Evolutionary conservation across 768 basidiomycete genomes (phyloP).

Genomic region (Bullera alba): DNA sequence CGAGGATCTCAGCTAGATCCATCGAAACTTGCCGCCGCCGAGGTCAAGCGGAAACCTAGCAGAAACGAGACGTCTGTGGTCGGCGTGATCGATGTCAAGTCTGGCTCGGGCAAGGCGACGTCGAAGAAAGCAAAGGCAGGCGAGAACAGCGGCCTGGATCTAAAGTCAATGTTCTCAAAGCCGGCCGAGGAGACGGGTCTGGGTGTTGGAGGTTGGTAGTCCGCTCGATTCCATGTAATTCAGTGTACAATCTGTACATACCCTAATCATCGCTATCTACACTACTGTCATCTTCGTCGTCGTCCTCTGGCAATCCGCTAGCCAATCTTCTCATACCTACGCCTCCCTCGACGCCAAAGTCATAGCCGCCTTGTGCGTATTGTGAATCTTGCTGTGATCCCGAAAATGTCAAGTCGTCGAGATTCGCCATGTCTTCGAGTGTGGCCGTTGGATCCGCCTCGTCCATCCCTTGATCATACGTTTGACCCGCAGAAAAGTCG

Average conservation of each 20-base stretch:
- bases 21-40: not conserved
- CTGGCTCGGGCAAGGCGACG: not conserved
- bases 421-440: not conserved
- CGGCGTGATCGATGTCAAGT: constrained; percentile 22
- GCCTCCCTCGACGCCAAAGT: constrained; percentile 19
- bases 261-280: constrained; percentile 29
- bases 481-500: constrained; percentile 1
- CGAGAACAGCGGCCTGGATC: constrained; percentile 1
- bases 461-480: not conserved
- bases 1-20: no score
- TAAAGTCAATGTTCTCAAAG: constrained; percentile 1
- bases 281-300: constrained; percentile 16
- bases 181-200: constrained; percentile 6
- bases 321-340: constrained; percentile 25
- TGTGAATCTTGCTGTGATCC: not conserved
- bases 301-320: constrained; percentile 15
- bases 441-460: not conserved
- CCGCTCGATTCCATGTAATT: not conserved
- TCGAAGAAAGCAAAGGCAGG: not conserved
- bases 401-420: not conserved
- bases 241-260: no score
- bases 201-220: constrained; percentile 37
- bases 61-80: constrained; percentile 24
- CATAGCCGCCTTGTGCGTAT: not conserved
- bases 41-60: constrained; percentile 2